phyloP scores from a whole-genome alignment of 768 basidiomycete species.

The Suillus subaureus region DNA sequence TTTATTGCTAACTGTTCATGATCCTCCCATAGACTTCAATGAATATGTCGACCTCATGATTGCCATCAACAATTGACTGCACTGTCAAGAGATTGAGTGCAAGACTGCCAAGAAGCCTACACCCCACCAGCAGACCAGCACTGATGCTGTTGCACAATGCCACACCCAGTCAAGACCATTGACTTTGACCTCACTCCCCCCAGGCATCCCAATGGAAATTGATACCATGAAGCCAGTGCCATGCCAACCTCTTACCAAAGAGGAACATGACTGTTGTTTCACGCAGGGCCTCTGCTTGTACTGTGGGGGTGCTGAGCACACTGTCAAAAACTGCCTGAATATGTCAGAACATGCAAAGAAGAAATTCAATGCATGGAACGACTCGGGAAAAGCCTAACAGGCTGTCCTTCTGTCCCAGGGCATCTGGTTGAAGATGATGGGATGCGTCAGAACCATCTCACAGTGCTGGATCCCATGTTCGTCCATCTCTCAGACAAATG shows the following conservation, averaged over 20 bases:
- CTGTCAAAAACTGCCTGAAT: slow-evolving; percentile 29
- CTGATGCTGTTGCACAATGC: no score
- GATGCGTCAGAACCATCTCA: no score
- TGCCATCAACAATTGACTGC: slow-evolving; percentile 29
- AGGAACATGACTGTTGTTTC: slow-evolving; percentile 27
- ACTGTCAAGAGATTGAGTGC: slow-evolving; percentile 21
- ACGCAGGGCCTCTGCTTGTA: slow-evolving; percentile 37
- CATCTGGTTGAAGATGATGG: no score
- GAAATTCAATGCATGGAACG: background rate
- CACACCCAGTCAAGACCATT: no score
- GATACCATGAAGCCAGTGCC: slow-evolving; percentile 19
- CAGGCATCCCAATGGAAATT: slow-evolving; percentile 34
- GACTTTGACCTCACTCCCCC: background rate
- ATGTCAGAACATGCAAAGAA: slow-evolving; percentile 21
- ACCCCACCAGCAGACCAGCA: no score
- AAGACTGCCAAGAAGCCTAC: slow-evolving; percentile 10
- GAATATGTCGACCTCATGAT: slow-evolving; percentile 23
- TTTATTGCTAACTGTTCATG: slow-evolving; percentile 11
- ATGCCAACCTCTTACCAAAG: slow-evolving; percentile 30
- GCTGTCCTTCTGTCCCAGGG: no score
- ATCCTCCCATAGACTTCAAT: slow-evolving; percentile 21
- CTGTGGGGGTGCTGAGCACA: slow-evolving; percentile 36
- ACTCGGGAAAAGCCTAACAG: no score
- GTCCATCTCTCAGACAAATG: no score
- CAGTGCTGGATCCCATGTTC: no score